A percentile compares a stretch with the other conserved stretches of the same genome.
Evolutionary conservation across 2,329 filamentous ascomycete species (phyloP).

Genomic region (Alternaria conjuncta): DNA sequence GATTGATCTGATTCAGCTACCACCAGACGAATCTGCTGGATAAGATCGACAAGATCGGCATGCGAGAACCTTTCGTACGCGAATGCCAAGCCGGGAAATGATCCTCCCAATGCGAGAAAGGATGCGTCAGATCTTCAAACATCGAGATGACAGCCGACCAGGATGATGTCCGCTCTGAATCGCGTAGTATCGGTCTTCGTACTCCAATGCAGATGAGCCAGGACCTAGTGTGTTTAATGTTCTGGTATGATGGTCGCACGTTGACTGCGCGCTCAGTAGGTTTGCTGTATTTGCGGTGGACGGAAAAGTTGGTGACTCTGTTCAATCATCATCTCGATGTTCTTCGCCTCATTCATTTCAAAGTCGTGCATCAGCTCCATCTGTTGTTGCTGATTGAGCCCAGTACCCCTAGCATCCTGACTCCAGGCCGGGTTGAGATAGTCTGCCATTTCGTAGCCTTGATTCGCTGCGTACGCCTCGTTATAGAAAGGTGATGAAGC

Average conservation of each 20-base stretch:
- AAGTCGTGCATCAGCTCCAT: constrained; percentile 81
- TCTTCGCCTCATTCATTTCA: constrained; percentile 60
- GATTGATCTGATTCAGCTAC: not conserved
- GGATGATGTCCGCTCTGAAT: not conserved
- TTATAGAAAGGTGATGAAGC: constrained; percentile 41
- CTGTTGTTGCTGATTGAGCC: constrained; percentile 80
- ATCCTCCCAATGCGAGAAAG: not conserved
- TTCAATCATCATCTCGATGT: constrained; percentile 51
- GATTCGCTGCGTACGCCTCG: constrained; percentile 43
- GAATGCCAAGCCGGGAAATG: not conserved
- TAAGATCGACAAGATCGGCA: constrained; percentile 13
- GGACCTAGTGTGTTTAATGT: not conserved
- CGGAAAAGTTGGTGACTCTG: constrained; percentile 49
- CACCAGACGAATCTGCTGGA: not conserved
- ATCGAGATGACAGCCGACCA: not conserved
- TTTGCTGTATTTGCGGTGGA: constrained; percentile 36
- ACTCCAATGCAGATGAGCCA: not conserved
- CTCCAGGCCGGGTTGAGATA: constrained; percentile 67
- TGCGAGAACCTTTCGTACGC: not conserved
- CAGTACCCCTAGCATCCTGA: constrained; percentile 41
- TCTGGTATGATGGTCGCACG: not conserved
- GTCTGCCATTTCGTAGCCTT: constrained; percentile 47
- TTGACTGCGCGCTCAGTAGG: constrained; percentile 27
- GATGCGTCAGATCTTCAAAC: not conserved
- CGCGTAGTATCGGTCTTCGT: not conserved